Conservation (phyloP, 257 asterid species). For the Perilla frutescens region DNA sequence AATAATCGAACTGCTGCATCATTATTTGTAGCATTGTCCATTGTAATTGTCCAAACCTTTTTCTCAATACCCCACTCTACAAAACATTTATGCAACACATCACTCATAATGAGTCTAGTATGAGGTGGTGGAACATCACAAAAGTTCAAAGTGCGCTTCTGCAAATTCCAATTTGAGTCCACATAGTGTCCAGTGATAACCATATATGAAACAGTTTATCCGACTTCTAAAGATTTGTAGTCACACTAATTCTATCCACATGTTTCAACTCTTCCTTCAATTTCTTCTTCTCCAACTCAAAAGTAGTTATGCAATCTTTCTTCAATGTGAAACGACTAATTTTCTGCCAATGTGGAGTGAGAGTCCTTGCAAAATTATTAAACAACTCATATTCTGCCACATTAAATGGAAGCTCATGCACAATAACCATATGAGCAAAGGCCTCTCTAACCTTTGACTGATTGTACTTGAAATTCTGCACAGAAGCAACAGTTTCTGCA, state of each 20-base stretch:
- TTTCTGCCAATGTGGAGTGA: background rate
- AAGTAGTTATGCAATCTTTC: background rate
- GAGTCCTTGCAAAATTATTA: background rate
- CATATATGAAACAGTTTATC: background rate
- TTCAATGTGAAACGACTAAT: background rate
- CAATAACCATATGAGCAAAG: background rate
- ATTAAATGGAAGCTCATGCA: background rate
- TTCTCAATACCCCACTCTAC: background rate
- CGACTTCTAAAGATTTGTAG: background rate
- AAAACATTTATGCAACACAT: background rate
- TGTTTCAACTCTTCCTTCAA: background rate
- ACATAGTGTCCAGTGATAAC: background rate
- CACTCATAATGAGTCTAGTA: background rate
- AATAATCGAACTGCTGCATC: background rate
- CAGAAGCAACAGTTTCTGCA: background rate
- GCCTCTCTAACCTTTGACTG: background rate
- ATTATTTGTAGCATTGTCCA: background rate
- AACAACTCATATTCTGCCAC: background rate
- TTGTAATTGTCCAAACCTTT: background rate
- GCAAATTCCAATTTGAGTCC: background rate
- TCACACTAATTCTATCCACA: background rate
- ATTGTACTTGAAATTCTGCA: background rate
- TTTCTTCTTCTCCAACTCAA: too few relatives aligned
- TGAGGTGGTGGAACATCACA: constrained; percentile 2
- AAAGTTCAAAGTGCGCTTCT: background rate